Conservation (phyloP, 208 protist genomes). For the Leishmania amazonensis region DNA sequence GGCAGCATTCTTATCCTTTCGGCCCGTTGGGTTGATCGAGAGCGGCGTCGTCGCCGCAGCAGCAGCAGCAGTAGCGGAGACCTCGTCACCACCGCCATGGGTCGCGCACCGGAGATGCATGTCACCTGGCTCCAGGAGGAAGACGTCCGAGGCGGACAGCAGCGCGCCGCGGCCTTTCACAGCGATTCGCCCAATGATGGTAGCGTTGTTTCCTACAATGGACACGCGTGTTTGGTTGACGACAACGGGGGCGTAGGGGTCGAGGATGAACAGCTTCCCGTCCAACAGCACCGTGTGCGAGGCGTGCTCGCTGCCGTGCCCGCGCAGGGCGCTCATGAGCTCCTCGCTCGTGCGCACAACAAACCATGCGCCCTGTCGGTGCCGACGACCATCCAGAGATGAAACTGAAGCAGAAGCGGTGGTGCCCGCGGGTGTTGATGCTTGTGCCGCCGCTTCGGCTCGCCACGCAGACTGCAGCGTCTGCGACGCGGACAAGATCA, state of each 20-base stretch:
- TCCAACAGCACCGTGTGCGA: slow-evolving; percentile 56
- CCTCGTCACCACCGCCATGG: background rate
- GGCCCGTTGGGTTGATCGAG: background rate
- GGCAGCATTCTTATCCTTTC: slow-evolving; percentile 5
- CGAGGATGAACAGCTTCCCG: slow-evolving; percentile 42
- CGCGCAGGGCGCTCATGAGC: slow-evolving; percentile 45
- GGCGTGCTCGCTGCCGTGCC: slow-evolving; percentile 39
- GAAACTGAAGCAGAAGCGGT: background rate
- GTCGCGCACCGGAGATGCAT: slow-evolving; percentile 2
- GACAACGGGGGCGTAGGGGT: slow-evolving; percentile 25
- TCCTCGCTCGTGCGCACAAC: slow-evolving; percentile 43
- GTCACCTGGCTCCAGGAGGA: slow-evolving; percentile 37
- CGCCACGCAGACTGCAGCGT: background rate
- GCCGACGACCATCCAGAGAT: slow-evolving; percentile 24
- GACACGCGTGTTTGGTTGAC: slow-evolving; percentile 46
- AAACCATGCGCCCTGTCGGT: slow-evolving; percentile 51
- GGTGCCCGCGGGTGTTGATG: background rate
- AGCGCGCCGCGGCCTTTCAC: slow-evolving; percentile 35
- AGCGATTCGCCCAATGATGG: slow-evolving; percentile 47
- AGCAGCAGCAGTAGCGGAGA: background rate
- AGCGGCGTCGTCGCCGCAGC: background rate
- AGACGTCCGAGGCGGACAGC: slow-evolving; percentile 49
- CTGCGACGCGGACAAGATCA: slow-evolving; percentile 4
- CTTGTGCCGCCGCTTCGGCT: background rate
- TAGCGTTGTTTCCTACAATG: slow-evolving; percentile 60